A percentile compares a stretch with the other conserved stretches of the same genome.
phyloP scores from a whole-genome alignment of 2,329 filamentous ascomycete genomes.

The Chalaropsis ovoidea region DNA sequence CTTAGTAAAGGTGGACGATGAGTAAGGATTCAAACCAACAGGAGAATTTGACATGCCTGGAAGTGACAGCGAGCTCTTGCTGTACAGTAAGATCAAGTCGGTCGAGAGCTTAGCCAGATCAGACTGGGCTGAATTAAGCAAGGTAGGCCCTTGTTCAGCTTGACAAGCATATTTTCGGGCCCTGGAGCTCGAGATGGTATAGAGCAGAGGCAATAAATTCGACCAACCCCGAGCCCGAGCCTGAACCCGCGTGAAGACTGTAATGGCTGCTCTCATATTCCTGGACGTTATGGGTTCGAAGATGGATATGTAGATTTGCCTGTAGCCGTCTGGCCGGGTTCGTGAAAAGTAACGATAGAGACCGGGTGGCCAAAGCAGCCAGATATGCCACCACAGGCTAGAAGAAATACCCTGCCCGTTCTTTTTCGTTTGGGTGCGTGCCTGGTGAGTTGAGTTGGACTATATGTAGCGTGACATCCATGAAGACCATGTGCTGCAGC shows the following conservation, averaged over 20 bases:
- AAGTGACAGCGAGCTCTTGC: neutral
- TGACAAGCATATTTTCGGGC: constrained; percentile 2
- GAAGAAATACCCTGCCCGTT: neutral
- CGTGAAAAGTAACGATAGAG: neutral
- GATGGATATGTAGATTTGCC: too few relatives aligned
- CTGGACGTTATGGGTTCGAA: too few relatives aligned
- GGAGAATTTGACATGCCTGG: neutral
- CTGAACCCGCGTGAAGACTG: neutral
- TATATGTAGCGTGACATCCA: neutral
- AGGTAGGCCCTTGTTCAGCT: constrained; percentile 11
- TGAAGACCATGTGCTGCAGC: neutral
- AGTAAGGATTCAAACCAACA: neutral
- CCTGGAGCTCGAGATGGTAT: neutral
- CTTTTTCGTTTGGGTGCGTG: neutral
- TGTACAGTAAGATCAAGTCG: neutral
- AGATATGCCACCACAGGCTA: neutral
- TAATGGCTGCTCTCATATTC: too few relatives aligned
- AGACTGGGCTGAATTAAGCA: constrained; percentile 9
- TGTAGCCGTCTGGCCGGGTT: neutral
- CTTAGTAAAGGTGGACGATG: neutral
- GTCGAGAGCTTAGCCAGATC: neutral
- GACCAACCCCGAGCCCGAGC: neutral
- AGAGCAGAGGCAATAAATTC: neutral
- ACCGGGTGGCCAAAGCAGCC: neutral
- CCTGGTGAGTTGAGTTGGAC: neutral